Percentiles rank a stretch among this genome's conserved stretches.
Evolutionary conservation across 1,284 basidiomycete species (phyloP).

Genomic region (Pseudozyma sp.): DNA sequence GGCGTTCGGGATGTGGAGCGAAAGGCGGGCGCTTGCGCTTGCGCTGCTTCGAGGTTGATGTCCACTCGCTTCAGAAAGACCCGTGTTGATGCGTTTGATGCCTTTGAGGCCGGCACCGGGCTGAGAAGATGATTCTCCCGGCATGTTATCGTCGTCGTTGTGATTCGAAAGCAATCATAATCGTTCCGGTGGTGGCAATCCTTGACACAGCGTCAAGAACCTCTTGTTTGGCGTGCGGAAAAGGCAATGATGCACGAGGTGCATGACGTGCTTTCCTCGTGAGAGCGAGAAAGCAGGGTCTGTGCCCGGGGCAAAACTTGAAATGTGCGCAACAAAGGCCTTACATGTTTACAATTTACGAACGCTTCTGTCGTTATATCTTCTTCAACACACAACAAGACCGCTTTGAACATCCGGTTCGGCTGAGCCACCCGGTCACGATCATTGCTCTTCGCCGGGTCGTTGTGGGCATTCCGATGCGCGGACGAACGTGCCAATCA

Average conservation of each 20-base stretch:
- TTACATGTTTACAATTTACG: too few species aligned
- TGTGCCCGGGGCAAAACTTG: too few species aligned
- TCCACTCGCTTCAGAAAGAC: constrained; percentile 12
- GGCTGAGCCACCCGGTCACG: too few species aligned
- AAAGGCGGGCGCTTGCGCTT: constrained; percentile 15
- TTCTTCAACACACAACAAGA: too few species aligned
- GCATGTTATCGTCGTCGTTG: constrained; percentile 10
- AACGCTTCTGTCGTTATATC: too few species aligned
- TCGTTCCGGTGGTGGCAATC: background rate
- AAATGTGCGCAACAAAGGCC: too few species aligned
- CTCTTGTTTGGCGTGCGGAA: background rate
- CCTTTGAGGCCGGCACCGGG: background rate
- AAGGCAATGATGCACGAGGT: background rate
- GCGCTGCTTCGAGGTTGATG: constrained; percentile 19
- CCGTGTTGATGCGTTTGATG: constrained; percentile 32
- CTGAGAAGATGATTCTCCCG: background rate
- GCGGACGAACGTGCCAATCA: too few species aligned
- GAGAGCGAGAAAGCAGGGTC: background rate
- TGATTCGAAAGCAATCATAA: background rate
- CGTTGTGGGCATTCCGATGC: too few species aligned
- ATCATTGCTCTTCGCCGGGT: too few species aligned
- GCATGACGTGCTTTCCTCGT: constrained; percentile 2
- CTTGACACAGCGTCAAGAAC: too few species aligned
- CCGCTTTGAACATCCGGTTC: too few species aligned
- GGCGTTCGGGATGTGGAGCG: constrained; percentile 41